phyloP scores from a whole-genome alignment of 345 rosid species.

The Pistacia atlantica region DNA sequence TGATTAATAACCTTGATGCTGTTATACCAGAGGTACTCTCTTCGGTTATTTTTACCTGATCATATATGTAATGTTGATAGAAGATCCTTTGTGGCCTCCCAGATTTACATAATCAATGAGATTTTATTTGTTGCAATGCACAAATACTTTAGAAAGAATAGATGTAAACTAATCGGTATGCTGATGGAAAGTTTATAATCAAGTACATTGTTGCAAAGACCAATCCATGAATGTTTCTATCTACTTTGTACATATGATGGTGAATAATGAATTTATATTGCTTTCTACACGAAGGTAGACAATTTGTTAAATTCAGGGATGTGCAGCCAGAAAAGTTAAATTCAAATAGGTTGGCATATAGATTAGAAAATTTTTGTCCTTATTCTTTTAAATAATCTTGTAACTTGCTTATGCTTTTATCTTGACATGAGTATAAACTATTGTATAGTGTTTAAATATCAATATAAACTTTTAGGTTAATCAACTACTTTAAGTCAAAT shows the following conservation, averaged over 20 bases:
- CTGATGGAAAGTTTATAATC: background rate
- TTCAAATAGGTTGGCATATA: background rate
- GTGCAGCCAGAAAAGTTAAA: background rate
- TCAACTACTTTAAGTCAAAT: background rate
- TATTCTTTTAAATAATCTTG: background rate
- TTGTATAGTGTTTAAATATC: no score
- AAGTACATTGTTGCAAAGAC: background rate
- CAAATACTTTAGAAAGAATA: background rate
- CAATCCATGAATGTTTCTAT: background rate
- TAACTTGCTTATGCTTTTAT: background rate
- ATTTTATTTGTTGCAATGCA: background rate
- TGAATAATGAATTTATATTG: background rate
- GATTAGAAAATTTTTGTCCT: no score
- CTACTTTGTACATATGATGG: background rate
- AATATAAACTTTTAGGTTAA: no score
- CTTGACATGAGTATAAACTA: background rate
- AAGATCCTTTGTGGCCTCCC: background rate
- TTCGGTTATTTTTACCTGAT: background rate
- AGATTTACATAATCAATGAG: background rate
- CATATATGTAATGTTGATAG: background rate
- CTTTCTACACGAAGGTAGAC: background rate
- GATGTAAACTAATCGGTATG: background rate
- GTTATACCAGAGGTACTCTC: constrained; percentile 66
- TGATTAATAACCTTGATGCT: constrained; percentile 53
- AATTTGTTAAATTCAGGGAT: background rate